A percentile compares a stretch with the other conserved stretches of the same genome.
Conservation (phyloP, 305 asterid species). For the Striga hermonthica region DNA sequence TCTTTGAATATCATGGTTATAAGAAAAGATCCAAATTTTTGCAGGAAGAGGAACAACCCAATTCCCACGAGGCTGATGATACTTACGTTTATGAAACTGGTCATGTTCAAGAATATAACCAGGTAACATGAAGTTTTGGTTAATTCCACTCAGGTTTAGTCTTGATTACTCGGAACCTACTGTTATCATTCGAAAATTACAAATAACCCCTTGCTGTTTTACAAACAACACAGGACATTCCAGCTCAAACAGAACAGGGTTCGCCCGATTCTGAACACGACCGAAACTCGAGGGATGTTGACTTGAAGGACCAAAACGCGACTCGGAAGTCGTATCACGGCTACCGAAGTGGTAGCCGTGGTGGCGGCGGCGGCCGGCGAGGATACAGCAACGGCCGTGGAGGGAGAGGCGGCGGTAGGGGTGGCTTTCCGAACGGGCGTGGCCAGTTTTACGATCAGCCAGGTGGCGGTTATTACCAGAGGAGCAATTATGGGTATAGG, state of each 20-base stretch:
- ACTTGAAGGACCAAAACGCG: constrained; percentile 41
- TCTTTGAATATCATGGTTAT: no score
- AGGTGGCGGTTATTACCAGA: constrained; percentile 41
- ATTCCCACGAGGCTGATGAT: constrained; percentile 36
- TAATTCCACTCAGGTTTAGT: no score
- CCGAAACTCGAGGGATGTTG: constrained; percentile 39
- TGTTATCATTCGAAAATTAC: no score
- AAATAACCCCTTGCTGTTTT: no score
- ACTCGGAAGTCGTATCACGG: constrained; percentile 44
- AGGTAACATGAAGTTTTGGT: constrained; percentile 34
- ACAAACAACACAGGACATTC: constrained; percentile 29
- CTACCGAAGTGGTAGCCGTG: constrained; percentile 53
- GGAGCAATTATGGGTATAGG: constrained; percentile 44
- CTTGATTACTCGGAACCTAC: no score
- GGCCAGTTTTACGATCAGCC: constrained; percentile 54
- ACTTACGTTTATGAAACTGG: constrained; percentile 38
- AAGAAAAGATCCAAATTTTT: neutral
- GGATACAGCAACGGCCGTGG: constrained; percentile 56
- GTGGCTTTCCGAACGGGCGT: constrained; percentile 55
- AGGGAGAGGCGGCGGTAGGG: constrained; percentile 54
- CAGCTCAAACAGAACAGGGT: constrained; percentile 36
- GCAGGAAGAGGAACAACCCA: constrained; percentile 53
- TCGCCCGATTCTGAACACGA: constrained; percentile 36
- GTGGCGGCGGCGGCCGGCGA: constrained; percentile 39
- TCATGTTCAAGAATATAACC: constrained; percentile 41